Evolutionary conservation across 140 eudicot genomes (phyloP).

Genomic region (Cichorium intybus): DNA sequence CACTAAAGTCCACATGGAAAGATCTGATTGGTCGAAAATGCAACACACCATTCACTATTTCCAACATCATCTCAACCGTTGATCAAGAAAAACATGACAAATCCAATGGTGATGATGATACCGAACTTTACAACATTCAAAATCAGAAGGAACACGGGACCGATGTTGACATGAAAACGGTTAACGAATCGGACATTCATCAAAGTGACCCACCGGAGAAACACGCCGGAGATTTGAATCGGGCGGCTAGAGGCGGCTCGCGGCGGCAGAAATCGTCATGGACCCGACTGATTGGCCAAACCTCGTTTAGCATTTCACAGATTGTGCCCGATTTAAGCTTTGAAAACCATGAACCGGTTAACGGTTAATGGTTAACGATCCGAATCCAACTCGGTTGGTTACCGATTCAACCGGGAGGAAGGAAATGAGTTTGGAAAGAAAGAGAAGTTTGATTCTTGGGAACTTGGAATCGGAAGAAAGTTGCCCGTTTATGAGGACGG

Average conservation of each 20-base stretch:
- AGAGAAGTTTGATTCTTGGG: conserved; percentile 7
- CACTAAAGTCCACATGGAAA: conserved; percentile 64
- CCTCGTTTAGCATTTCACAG: conserved; percentile 75
- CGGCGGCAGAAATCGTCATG: conserved; percentile 78
- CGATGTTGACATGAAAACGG: conserved; percentile 7
- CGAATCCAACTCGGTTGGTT: conserved; percentile 9
- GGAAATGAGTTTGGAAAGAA: conserved; percentile 17
- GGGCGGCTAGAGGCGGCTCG: conserved; percentile 49
- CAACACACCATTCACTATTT: conserved; percentile 33
- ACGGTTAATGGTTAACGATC: conserved; percentile 25
- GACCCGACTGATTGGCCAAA: conserved; percentile 55
- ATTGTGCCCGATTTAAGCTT: conserved; percentile 43
- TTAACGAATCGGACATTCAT: not conserved
- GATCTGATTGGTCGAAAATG: conserved; percentile 39
- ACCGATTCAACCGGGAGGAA: conserved; percentile 18
- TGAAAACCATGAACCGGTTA: conserved; percentile 38
- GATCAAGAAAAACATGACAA: conserved; percentile 28
- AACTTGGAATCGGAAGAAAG: conserved; percentile 37
- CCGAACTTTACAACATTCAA: no score
- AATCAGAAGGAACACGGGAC: conserved; percentile 14
- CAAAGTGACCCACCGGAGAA: conserved; percentile 14
- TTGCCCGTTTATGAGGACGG: conserved; percentile 76
- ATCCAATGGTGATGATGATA: conserved; percentile 12
- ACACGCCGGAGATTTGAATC: conserved; percentile 24
- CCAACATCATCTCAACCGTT: conserved; percentile 35